Percentiles rank a stretch among this genome's conserved stretches.
These are phyloP conservation scores for Lactarius deliciosus DNA, from an alignment of 768 basidiomycete species.

Conservation along the genomic window DNA sequence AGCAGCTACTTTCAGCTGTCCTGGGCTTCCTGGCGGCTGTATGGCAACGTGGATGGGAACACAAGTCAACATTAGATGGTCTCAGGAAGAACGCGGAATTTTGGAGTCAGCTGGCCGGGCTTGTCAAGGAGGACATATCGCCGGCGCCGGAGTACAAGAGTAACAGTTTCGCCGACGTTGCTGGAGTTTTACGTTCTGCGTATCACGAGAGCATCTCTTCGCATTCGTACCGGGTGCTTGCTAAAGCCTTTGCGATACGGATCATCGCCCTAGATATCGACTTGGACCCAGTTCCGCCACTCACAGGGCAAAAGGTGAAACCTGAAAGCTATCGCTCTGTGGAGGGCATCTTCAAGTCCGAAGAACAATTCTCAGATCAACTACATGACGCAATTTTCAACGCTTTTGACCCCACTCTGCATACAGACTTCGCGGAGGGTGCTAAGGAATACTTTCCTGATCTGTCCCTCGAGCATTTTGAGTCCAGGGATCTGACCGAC, in stretches of 20 bases:
- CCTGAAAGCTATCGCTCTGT: conserved; percentile 62
- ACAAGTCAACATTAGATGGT: conserved; percentile 55
- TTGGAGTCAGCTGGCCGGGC: conserved; percentile 66
- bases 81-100: conserved; percentile 58
- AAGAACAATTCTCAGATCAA: conserved; percentile 65
- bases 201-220: conserved; percentile 59
- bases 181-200: conserved; percentile 52
- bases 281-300: conserved; percentile 45
- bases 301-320: conserved; percentile 41
- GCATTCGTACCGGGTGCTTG: conserved; percentile 66
- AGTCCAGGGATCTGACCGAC: conserved; percentile 55
- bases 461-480: conserved; percentile 63
- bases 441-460: conserved; percentile 55
- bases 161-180: conserved; percentile 46
- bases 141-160: conserved; percentile 69
- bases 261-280: conserved; percentile 76
- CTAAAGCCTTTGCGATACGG: conserved; percentile 73
- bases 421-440: conserved; percentile 56
- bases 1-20: conserved; percentile 69
- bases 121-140: conserved; percentile 69
- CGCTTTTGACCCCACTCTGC: conserved; percentile 69
- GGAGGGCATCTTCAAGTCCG: conserved; percentile 54
- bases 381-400: conserved; percentile 68
- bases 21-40: conserved; percentile 74
- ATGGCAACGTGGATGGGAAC: conserved; percentile 80